Conservation (phyloP, 129 eudicot genomes). For the Pseudognaphalium luteoalbum region DNA sequence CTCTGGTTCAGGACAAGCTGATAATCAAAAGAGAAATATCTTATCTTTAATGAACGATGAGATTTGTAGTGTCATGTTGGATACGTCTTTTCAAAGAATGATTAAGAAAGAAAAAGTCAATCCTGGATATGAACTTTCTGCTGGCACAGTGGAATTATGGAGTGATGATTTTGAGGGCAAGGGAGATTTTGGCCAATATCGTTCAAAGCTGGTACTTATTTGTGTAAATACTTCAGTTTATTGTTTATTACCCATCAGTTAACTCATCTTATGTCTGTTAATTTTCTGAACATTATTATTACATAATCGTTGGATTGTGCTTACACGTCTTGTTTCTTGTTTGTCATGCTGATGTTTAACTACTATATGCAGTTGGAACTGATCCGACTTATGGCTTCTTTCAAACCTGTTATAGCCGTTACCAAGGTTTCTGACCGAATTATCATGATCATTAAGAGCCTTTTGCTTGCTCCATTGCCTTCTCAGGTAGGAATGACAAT, state of each 20-base stretch:
- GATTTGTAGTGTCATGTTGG: conserved; percentile 62
- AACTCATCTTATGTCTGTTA: neutral
- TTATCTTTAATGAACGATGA: conserved; percentile 68
- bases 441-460: conserved; percentile 50
- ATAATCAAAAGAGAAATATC: conserved; percentile 59
- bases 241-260: neutral
- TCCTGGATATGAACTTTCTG: conserved; percentile 49
- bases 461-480: conserved; percentile 47
- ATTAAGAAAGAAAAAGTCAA: conserved; percentile 79
- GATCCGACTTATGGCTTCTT: conserved; percentile 61
- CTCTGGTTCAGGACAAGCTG: conserved; percentile 57
- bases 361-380: conserved; percentile 72
- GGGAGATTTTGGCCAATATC: conserved; percentile 85
- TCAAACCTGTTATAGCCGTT: conserved; percentile 78
- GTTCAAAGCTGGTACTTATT: conserved; percentile 74
- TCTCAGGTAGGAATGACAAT: conserved; percentile 54
- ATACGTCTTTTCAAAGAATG: conserved; percentile 68
- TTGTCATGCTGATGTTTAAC: conserved; percentile 22
- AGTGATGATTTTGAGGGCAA: conserved; percentile 85
- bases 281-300: neutral
- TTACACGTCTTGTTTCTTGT: neutral
- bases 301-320: conserved; percentile 6
- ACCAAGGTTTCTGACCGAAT: conserved; percentile 69
- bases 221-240: conserved; percentile 3
- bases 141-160: conserved; percentile 80